Percentiles rank a stretch among this genome's conserved stretches.
These are phyloP conservation scores for Debaryomycetaceae sp. DNA, from an alignment of 1,139 yeast species.

Conservation along the genomic window DNA sequence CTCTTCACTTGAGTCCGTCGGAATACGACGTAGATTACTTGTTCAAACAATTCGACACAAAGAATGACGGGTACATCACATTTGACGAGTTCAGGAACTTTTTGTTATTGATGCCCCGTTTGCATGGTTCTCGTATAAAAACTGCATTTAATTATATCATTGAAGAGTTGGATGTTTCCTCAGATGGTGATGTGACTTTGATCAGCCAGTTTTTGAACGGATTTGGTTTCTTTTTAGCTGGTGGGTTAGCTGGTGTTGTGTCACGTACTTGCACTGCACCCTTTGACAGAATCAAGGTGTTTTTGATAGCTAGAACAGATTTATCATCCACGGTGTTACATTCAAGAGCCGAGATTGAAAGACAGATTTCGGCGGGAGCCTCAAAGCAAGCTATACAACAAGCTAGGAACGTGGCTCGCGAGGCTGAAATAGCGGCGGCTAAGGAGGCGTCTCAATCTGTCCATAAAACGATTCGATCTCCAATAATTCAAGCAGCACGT, in stretches of 20 bases:
- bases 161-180: constrained; percentile 74
- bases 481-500: constrained; percentile 73
- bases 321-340: constrained; percentile 64
- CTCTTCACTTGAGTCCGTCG: constrained; percentile 52
- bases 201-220: constrained; percentile 79
- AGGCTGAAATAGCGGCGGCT: constrained; percentile 19
- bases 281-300: constrained; percentile 90
- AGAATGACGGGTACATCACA: constrained; percentile 67
- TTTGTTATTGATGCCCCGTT: constrained; percentile 74
- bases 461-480: constrained; percentile 53
- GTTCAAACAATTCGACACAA: constrained; percentile 57
- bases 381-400: constrained; percentile 36
- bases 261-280: constrained; percentile 99
- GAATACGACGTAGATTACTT: constrained; percentile 54
- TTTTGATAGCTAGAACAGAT: constrained; percentile 88
- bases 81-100: constrained; percentile 86
- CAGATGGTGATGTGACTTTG: constrained; percentile 90
- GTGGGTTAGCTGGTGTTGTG: constrained; percentile 93
- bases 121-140: constrained; percentile 63
- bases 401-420: constrained; percentile 27
- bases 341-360: constrained; percentile 50
- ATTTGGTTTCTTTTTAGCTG: constrained; percentile 86
- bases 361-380: constrained; percentile 36
- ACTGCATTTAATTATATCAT: constrained; percentile 81
- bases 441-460: constrained; percentile 21